Percentiles rank a stretch among this genome's conserved stretches.
These are phyloP conservation scores for Podila horticola DNA, from an alignment of 192 early-diverging fungal species.

Conservation along the genomic window DNA sequence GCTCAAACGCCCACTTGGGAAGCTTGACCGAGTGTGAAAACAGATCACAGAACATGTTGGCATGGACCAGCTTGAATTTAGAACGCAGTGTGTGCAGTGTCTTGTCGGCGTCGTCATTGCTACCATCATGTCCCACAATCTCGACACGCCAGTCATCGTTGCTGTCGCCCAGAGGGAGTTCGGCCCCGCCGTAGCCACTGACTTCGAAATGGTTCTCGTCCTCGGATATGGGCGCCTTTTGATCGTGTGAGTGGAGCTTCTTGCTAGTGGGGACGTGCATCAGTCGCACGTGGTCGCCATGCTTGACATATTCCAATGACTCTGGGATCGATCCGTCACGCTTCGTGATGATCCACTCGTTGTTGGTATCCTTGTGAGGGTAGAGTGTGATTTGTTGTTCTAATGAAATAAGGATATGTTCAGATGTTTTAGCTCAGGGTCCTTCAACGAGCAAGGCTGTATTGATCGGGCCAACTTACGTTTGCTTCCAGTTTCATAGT, in stretches of 20 bases:
- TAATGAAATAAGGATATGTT: slow-evolving; percentile 10
- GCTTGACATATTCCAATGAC: slow-evolving; percentile 58
- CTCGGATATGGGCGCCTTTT: slow-evolving; percentile 72
- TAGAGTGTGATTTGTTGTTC: slow-evolving; percentile 61
- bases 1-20: slow-evolving; percentile 94
- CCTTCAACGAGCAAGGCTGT: not conserved
- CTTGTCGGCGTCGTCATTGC: slow-evolving; percentile 59
- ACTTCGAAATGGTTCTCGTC: slow-evolving; percentile 82
- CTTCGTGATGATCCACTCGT: slow-evolving; percentile 74
- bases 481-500: slow-evolving; percentile 82
- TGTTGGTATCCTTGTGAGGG: slow-evolving; percentile 85
- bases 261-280: slow-evolving; percentile 69
- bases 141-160: slow-evolving; percentile 94
- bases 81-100: slow-evolving; percentile 69
- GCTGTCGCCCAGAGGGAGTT: slow-evolving; percentile 78
- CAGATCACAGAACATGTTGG: slow-evolving; percentile 79
- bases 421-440: not conserved
- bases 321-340: slow-evolving; percentile 34
- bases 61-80: slow-evolving; percentile 81
- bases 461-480: slow-evolving; percentile 51
- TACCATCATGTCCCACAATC: slow-evolving; percentile 68
- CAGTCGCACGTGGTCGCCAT: slow-evolving; percentile 83
- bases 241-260: slow-evolving; percentile 78
- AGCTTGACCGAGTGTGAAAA: slow-evolving; percentile 82
- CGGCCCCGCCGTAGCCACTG: slow-evolving; percentile 70